Percentiles rank a stretch among this genome's conserved stretches.
phyloP scores from a whole-genome alignment of 805 yeast genomes.

The Naumovozyma dairenensis region DNA sequence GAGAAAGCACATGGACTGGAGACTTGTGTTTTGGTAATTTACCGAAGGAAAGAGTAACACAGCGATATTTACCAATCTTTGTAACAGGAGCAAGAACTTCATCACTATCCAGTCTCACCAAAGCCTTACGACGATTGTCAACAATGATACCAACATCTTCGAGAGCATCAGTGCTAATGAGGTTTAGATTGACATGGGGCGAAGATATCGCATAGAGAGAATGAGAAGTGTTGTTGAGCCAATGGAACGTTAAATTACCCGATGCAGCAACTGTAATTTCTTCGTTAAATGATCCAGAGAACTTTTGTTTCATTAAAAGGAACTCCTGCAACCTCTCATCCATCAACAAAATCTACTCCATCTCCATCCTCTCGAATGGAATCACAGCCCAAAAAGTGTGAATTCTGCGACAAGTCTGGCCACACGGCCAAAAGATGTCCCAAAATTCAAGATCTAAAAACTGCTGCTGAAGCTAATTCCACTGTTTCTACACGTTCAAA shows the following conservation, averaged over 20 bases:
- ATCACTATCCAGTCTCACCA: background rate
- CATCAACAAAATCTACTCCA: background rate
- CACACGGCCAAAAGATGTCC: conserved; percentile 1
- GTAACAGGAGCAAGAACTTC: background rate
- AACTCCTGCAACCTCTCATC: background rate
- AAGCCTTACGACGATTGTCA: background rate
- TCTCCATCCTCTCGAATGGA: no score
- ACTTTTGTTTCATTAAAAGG: background rate
- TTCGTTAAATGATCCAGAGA: background rate
- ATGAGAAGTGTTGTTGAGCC: background rate
- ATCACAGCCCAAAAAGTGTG: background rate
- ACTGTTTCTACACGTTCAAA: background rate
- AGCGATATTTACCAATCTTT: background rate
- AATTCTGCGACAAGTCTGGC: background rate
- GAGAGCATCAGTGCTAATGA: background rate
- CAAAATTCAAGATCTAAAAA: background rate
- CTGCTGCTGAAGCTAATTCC: background rate
- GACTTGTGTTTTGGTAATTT: background rate
- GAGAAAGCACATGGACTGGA: background rate
- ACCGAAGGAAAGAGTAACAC: background rate
- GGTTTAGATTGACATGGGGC: background rate
- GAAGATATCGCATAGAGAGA: background rate
- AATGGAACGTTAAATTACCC: background rate
- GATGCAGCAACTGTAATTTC: background rate
- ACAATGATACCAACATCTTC: background rate